A percentile compares a stretch with the other conserved stretches of the same genome.
Conservation (phyloP, 2,329 filamentous ascomycete genomes). For the Hymenoscyphus salicellus region DNA sequence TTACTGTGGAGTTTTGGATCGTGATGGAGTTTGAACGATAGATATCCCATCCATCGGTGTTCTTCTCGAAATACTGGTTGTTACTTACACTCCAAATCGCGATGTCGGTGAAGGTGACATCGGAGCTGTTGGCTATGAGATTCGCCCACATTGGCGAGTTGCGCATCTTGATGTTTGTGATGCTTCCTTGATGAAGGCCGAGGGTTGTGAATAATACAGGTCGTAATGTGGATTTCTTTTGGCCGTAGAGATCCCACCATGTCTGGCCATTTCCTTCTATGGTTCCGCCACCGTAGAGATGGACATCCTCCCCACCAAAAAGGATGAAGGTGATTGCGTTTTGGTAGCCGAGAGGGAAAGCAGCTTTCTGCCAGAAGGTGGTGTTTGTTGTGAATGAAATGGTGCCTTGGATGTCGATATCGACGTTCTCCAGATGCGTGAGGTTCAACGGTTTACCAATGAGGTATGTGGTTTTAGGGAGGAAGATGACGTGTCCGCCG, state of each 20-base stretch:
- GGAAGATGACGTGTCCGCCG: conserved; percentile 46
- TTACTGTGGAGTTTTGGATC: neutral
- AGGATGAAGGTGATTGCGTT: neutral
- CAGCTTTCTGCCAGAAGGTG: conserved; percentile 53
- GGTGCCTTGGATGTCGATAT: conserved; percentile 56
- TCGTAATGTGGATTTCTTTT: neutral
- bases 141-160: neutral
- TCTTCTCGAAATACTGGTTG: neutral
- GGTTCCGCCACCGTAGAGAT: neutral
- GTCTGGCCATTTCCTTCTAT: neutral
- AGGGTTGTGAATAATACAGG: neutral
- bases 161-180: neutral
- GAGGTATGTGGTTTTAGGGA: conserved; percentile 34
- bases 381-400: conserved; percentile 62
- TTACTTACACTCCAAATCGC: neutral
- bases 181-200: neutral
- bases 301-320: neutral
- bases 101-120: neutral
- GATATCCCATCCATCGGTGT: neutral
- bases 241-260: neutral
- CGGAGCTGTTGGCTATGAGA: neutral
- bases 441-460: conserved; percentile 58
- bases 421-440: conserved; percentile 58
- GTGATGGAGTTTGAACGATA: neutral
- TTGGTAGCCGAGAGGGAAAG: neutral